Evolutionary conservation across 1,284 basidiomycete genomes (phyloP), one percentile per base, ranked within the genome.

Genomic region (Trametes versicolor): DNA sequence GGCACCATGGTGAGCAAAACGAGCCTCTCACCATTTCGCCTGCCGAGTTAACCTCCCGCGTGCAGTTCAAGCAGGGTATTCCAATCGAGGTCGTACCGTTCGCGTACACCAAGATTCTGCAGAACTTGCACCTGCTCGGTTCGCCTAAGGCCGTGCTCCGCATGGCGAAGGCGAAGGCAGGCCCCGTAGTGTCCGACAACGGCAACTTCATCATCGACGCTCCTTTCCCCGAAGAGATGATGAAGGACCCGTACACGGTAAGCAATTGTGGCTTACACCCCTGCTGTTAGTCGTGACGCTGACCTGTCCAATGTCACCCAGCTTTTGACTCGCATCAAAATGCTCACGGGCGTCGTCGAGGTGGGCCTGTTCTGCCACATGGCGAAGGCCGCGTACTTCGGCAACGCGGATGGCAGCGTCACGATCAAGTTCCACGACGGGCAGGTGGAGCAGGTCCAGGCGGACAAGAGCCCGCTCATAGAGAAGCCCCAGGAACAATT

Each of bases 1-100:
- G 96, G 97, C 2, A 92, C 91, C 27, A 93, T 86, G 74, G 19
- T 99, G n/a, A 96, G 97, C 2, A 91, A 90, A 29, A 93, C 86
- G 74, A 8, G 27, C 17, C 19, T 50, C 39, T 56, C 29, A 7
- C 17, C 25, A 4, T 1, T 25, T 7, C 15, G 5, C 13, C 12
- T 29, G 15, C 1, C 12, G 9, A 29, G 6, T 8, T 27, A 29
- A 49, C 15, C 23, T 15, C 12, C 25, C 25, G 9, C 25, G 23
- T 25, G 4, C 70, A 96, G 94, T 99, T 92, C 84, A 86, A 83
- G 56, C 88, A 93, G 75, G 97, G 98, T 25, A 90, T 99, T 19
- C 97, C 97, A 0, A 91, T 99, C 68, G 97, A 99, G 81, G 97
- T 99, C 27, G 94, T 94, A 1, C 96, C 97, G 0, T 99, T 99